Evolutionary conservation across 129 eudicot genomes (phyloP), one percentile per base, ranked within the genome.

Genomic region (Gnaphalium uliginosum): DNA sequence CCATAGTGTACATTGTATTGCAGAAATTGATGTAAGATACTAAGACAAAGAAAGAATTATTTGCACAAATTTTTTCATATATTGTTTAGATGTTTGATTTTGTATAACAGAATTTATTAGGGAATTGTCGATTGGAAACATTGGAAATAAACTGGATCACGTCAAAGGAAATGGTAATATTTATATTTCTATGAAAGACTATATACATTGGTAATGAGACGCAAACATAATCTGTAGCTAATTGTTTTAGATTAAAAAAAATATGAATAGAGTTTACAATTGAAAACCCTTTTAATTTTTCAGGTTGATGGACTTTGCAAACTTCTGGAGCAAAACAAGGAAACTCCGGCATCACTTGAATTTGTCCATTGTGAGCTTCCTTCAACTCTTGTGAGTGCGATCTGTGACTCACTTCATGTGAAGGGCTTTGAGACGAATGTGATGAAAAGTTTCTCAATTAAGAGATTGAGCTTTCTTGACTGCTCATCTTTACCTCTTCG

Each of bases 301-400:
- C 82, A 93, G 98, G 95, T 93, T 71, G 87, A 82, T 33, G 98
- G 93, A 78, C 82, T 93, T 53, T 85, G 98, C 79, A 87, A 83
- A 85, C 89, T 93, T 66, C 78, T 93, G 64, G 71, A 63, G 43
- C 92, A 93, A 78, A 88, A 82, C 48, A 61, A 67, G 26, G 85
- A 75, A 69, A 79, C 98, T 57, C 27, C 90, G 72, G 71, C 71
- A 53, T 75, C 91, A 13, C 50, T 93, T 75, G 81, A 87, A 54
- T 87, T 93, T 63, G 65, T 83, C 27, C 85, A 85, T 76, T 93
- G 96, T 89, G 87, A 93, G 79, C 86, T 93, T 74, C 81, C 91
- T 56, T 77, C 86, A 37, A 27, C 73, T 74, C 87, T 80, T 65
- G 25, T 93, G 77, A 80, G 89, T 80, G 80, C 83, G 56, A 88